Evolutionary conservation across 345 rosid genomes (phyloP).

Genomic region (Gynandropsis gynandra): DNA sequence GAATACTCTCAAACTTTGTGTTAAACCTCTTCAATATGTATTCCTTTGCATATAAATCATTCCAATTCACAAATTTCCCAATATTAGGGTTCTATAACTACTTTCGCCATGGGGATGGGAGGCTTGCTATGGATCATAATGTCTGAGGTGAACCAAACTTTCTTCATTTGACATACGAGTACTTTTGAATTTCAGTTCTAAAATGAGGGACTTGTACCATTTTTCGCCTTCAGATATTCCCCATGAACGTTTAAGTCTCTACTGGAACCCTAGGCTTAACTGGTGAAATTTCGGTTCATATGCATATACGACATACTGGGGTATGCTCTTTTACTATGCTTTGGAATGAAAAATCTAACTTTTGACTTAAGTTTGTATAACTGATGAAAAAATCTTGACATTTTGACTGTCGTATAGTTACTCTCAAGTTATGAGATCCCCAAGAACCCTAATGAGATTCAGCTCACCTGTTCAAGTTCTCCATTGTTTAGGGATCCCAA

Average conservation of each 20-base stretch:
- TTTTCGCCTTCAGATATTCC: slow-evolving; percentile 34
- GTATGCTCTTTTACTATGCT: too few species aligned
- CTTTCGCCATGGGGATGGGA: slow-evolving; percentile 40
- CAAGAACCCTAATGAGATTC: too few species aligned
- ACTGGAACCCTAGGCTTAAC: slow-evolving; percentile 57
- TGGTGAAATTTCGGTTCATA: too few species aligned
- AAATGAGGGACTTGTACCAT: neutral
- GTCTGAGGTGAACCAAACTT: slow-evolving; percentile 48
- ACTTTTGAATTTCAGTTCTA: neutral
- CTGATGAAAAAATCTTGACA: too few species aligned
- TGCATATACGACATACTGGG: too few species aligned
- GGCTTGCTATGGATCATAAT: slow-evolving; percentile 52
- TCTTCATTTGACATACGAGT: neutral
- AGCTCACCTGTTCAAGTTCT: too few species aligned
- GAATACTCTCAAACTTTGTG: too few species aligned
- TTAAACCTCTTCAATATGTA: neutral
- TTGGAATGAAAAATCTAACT: too few species aligned
- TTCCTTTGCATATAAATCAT: neutral
- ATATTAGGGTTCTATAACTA: slow-evolving; percentile 32
- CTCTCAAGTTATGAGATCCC: too few species aligned
- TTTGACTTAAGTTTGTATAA: too few species aligned
- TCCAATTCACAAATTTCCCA: neutral
- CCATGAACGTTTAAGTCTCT: slow-evolving; percentile 47
- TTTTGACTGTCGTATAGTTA: too few species aligned
- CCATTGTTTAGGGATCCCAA: too few species aligned